Evolutionary conservation across 257 asterid species (phyloP), one percentile per base, ranked within the genome.

Genomic region (Osmanthus fragrans): DNA sequence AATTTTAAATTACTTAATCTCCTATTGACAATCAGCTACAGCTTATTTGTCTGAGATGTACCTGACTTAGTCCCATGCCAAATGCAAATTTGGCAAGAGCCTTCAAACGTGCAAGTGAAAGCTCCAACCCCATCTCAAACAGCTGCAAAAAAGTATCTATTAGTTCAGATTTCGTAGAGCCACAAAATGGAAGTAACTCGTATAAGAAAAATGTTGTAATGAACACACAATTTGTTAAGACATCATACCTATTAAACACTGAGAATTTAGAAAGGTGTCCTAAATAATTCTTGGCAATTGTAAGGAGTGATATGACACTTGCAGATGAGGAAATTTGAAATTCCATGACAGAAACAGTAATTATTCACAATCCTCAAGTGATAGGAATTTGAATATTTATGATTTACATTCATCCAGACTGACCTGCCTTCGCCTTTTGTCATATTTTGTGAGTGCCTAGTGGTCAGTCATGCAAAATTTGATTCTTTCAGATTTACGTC

Each of bases 91-190:
- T 96, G 73, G 99, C 99, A 76, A 96, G 97, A 65, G 99, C 98
- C 82, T 73, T 93, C 86, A 96, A 86, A 39, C 99, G 98, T 71
- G 91, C 96, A 79, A 96, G 89, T 51, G 99, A 96, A 84, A 96
- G 99, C 90, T 96, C 99, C 91, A 96, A 89, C 54, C 99, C 99
- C 99, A 96, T 96, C 86, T 96, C 99, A 90, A 96, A 96, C 72
- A 96, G 91, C 99, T 96, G 95, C 90, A 93, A 75, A 77, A 47
- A 78, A 69, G 77, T 67, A 87, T 65, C 60, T 68, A 78, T 71
- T 75, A 88, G 84, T 79, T 77, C 60, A 81, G n/a, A 77, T 69
- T 40, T 79, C 63, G 10, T n/a, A 56, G 73, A 79, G 42, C 77
- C 70, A 80, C 70, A 81, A 78, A 63, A 40, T 70, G 58, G 29